Evolutionary conservation across 257 asterid species (phyloP).

Genomic region (Orobanche coerulescens): DNA sequence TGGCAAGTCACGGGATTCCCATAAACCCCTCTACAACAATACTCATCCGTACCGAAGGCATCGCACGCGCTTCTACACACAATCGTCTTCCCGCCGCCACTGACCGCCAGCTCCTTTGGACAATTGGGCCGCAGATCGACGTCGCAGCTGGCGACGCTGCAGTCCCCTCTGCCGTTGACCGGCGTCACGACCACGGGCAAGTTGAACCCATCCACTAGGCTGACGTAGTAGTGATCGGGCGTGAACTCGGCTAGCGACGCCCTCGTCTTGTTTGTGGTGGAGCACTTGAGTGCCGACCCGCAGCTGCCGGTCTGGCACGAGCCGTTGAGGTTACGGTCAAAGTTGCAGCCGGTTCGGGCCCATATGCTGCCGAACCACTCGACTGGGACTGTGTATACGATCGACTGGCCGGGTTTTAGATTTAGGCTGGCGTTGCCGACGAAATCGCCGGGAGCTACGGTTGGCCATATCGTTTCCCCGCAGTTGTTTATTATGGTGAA

Average conservation of each 20-base stretch:
- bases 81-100: conserved; percentile 33
- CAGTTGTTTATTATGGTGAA: conserved; percentile 79
- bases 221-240: conserved; percentile 80
- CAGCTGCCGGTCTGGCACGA: conserved; percentile 71
- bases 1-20: conserved; percentile 71
- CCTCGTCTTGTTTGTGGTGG: conserved; percentile 56
- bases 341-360: conserved; percentile 88
- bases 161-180: conserved; percentile 60
- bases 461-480: conserved; percentile 87
- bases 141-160: conserved; percentile 73
- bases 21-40: conserved; percentile 66
- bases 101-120: conserved; percentile 58
- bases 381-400: conserved; percentile 57
- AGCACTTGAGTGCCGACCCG: conserved; percentile 56
- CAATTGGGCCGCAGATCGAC: conserved; percentile 52
- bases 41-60: conserved; percentile 74
- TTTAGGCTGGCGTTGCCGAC: conserved; percentile 73
- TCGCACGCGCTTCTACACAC: conserved; percentile 92
- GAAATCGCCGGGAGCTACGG: conserved; percentile 54
- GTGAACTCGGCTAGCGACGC: conserved; percentile 88
- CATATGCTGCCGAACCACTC: conserved; percentile 82
- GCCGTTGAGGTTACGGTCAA: conserved; percentile 64
- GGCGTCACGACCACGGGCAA: conserved; percentile 67
- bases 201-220: conserved; percentile 90
- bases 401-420: conserved; percentile 48